Base-by-base conservation (phyloP, 148 eudicot genomes). In the Heliamphora exappendiculata region DNA sequence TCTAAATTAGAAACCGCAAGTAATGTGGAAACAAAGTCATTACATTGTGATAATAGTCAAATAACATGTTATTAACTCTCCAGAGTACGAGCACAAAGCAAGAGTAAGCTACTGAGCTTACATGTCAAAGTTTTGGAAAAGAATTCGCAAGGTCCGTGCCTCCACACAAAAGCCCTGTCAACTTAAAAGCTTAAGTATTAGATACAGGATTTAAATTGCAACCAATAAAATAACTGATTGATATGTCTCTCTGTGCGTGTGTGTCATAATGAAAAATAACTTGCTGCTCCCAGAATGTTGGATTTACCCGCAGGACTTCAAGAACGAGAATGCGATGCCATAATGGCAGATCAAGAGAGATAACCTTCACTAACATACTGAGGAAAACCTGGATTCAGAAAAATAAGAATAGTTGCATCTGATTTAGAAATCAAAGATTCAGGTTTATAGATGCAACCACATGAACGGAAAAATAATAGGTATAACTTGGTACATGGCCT, bases 311-410 rank as follows among this genome's bases (percentile, higher is more conserved):
- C 78, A 96, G 78, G 75, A 93, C 88, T 89, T 96, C 99, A 83
- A 96, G 99, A 51, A 96, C 99, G 84, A 96, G 96, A 82, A 96
- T 96, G 39, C 90, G 96, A 80, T 93, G 98, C 99, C 99, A 96
- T 53, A 96, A 83, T 41, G 99, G 99, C 67, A 96, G 79, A 83
- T 96, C 99, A 83, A 96, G 98, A 63, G 92, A 85, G 76, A 89
- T 89, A 75, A 87, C 91, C 81, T 86, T 91, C 88, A 93, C 93
- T 78, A 96, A 72, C 91, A 96, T 96, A 82, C 93, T 96, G 41
- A 96, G 97, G 78, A 96, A 96, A 59, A 96, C 99, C 99, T 96
- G 87, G 65, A 84, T 55, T 58, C 47, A 79, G 42, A 79, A 36
- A 47, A 20, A 58, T 14, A 24, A 4, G 24, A 26, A 50, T 47